Conservation (phyloP, 768 basidiomycete species). For the Podaxis pistillaris region DNA sequence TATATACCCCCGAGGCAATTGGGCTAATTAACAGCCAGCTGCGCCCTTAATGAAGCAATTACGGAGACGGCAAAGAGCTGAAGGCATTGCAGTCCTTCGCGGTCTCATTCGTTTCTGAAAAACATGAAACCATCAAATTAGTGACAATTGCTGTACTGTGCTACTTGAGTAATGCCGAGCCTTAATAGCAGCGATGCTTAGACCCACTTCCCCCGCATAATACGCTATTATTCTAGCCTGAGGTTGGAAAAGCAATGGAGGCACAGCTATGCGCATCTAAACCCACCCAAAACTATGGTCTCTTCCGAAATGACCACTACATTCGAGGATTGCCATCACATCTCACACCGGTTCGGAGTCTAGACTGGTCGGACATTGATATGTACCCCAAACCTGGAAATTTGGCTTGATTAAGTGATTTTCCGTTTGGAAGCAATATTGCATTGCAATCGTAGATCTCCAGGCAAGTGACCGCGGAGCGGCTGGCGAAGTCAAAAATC, state of each 20-base stretch:
- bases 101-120: background rate
- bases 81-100: background rate
- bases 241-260: background rate
- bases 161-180: background rate
- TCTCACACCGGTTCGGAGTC: background rate
- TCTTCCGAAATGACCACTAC: background rate
- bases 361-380: background rate
- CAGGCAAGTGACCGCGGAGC: slow-evolving; percentile 12
- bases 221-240: background rate
- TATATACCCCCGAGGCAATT: slow-evolving; percentile 2
- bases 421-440: slow-evolving; percentile 1
- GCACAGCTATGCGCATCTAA: background rate
- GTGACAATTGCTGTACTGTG: background rate
- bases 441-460: slow-evolving; percentile 14
- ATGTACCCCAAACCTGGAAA: slow-evolving; percentile 1
- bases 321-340: background rate
- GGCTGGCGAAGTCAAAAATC: slow-evolving; percentile 10
- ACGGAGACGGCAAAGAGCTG: background rate
- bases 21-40: background rate
- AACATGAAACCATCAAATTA: background rate
- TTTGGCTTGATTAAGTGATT: slow-evolving; percentile 6
- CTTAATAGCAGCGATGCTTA: background rate
- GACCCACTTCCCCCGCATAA: background rate
- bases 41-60: slow-evolving; percentile 3
- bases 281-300: background rate